phyloP scores from a whole-genome alignment of 2,329 filamentous ascomycete genomes.

The Fusarium keratoplasticum region DNA sequence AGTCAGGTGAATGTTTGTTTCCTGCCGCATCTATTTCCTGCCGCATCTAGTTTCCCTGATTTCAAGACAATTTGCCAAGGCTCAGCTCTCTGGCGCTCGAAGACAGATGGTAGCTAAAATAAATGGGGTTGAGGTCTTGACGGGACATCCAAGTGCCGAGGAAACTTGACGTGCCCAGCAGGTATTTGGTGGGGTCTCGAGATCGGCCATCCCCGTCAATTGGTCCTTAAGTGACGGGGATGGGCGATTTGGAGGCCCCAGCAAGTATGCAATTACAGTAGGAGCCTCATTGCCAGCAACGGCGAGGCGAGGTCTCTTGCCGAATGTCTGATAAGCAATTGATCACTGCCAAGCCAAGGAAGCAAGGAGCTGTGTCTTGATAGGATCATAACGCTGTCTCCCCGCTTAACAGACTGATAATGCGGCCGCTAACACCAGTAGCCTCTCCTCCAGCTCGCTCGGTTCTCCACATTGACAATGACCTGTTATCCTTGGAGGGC shows the following conservation, averaged over 20 bases:
- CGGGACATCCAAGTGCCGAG: neutral
- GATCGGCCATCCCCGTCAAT: neutral
- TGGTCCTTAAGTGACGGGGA: neutral
- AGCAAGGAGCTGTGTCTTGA: neutral
- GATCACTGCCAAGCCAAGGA: neutral
- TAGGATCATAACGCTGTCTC: neutral
- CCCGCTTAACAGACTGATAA: neutral
- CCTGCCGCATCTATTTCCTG: neutral
- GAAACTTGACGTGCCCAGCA: neutral
- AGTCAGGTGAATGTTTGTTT: neutral
- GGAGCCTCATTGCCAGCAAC: neutral
- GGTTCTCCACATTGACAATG: neutral
- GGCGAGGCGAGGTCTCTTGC: neutral
- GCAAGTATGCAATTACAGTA: neutral
- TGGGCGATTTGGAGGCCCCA: neutral
- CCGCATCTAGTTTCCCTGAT: neutral
- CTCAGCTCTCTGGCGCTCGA: neutral
- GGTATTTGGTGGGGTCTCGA: neutral
- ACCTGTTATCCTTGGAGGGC: constrained; percentile 22
- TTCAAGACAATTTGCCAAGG: neutral
- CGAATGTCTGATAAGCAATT: neutral
- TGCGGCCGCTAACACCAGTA: neutral
- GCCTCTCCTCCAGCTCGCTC: neutral
- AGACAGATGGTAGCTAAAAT: neutral
- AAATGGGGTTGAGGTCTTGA: neutral